Evolutionary conservation across 2,329 filamentous ascomycete species (phyloP).

Genomic region (Lasiodiplodia sp.): DNA sequence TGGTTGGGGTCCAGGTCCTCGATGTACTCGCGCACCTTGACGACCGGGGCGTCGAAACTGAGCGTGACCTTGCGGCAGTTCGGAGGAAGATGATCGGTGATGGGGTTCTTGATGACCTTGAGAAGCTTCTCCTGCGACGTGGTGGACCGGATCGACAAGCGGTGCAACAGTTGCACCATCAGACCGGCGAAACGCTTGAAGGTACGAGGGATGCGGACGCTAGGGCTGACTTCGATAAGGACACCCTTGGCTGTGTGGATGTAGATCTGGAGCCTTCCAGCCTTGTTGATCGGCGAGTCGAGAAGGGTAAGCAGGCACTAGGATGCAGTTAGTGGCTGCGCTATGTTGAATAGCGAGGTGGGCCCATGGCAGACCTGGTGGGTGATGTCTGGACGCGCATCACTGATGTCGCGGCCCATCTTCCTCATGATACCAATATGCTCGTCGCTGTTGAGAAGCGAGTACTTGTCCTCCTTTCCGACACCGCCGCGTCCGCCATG

Average conservation of each 20-base stretch:
- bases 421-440: slow-evolving; percentile 99
- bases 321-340: slow-evolving; percentile 26
- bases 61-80: slow-evolving; percentile 98
- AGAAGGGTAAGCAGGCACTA: slow-evolving; percentile 96
- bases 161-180: slow-evolving; percentile 97
- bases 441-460: slow-evolving; percentile 96
- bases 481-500: slow-evolving; percentile 70
- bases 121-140: slow-evolving; percentile 97
- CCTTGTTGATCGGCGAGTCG: slow-evolving; percentile 98
- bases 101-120: slow-evolving; percentile 97
- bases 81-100: slow-evolving; percentile 93
- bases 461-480: slow-evolving; percentile 91
- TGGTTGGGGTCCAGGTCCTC: slow-evolving; percentile 79
- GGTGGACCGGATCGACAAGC: slow-evolving; percentile 93
- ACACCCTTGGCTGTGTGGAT: slow-evolving; percentile 98
- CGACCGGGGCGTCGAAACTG: slow-evolving; percentile 89
- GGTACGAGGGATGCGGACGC: slow-evolving; percentile 94
- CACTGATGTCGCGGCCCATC: slow-evolving; percentile 98
- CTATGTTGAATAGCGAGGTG: slow-evolving; percentile 33
- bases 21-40: slow-evolving; percentile 89
- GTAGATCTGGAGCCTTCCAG: slow-evolving; percentile 96
- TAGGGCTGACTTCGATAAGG: slow-evolving; percentile 97
- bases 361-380: slow-evolving; percentile 76
- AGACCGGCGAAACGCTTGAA: slow-evolving; percentile 99
- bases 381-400: slow-evolving; percentile 96